Conservation (phyloP, 164 flowering plant genomes). For the Liquidambar formosana region DNA sequence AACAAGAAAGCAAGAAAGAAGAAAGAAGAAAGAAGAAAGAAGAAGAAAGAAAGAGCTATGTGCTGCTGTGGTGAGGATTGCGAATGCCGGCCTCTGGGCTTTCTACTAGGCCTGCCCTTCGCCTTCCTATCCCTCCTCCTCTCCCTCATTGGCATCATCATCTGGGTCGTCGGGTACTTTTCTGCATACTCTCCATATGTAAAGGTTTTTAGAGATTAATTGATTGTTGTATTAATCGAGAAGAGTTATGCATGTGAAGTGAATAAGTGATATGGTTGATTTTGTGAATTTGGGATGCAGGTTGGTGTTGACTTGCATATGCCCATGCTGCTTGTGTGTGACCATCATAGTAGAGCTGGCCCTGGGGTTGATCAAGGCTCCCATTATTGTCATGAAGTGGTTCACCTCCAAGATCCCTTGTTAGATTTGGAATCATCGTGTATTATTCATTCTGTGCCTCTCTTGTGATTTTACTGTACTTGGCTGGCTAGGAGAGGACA, state of each 20-base stretch:
- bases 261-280: too few relatives aligned
- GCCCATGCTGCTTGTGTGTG: slow-evolving; percentile 85
- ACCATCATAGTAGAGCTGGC: slow-evolving; percentile 71
- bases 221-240: not conserved
- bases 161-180: slow-evolving; percentile 75
- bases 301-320: slow-evolving; percentile 57
- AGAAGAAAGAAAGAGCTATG: slow-evolving; percentile 16
- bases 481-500: too few relatives aligned
- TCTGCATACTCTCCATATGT: too few relatives aligned
- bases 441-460: too few relatives aligned
- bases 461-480: too few relatives aligned
- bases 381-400: slow-evolving; percentile 29
- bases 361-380: slow-evolving; percentile 28
- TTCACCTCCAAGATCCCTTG: slow-evolving; percentile 30
- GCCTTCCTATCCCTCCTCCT: slow-evolving; percentile 59
- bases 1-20: slow-evolving; percentile 2
- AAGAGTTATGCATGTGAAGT: not conserved
- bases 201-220: too few relatives aligned
- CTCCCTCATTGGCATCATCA: slow-evolving; percentile 58
- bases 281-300: too few relatives aligned
- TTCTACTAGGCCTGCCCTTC: slow-evolving; percentile 71
- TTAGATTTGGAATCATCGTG: slow-evolving; percentile 2
- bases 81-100: slow-evolving; percentile 67
- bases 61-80: slow-evolving; percentile 39
- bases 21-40: not conserved